Conservation (phyloP, 2,329 filamentous ascomycete species). For the Fusarium paranaense region DNA sequence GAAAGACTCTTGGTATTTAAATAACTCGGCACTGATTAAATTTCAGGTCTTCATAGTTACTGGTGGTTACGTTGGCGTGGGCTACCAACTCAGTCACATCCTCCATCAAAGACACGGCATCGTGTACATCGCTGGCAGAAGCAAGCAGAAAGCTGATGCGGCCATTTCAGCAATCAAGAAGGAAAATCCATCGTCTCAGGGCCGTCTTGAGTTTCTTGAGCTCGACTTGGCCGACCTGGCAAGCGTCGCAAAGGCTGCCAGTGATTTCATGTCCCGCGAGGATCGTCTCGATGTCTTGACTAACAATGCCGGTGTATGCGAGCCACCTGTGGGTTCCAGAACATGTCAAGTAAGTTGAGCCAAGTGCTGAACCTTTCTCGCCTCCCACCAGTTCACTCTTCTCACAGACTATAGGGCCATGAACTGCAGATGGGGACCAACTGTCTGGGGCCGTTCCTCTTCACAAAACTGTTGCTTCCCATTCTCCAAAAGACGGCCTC, state of each 20-base stretch:
- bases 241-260: constrained; percentile 9
- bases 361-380: not conserved
- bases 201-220: constrained; percentile 13
- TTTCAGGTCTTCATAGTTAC: constrained; percentile 32
- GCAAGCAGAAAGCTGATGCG: constrained; percentile 4
- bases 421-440: constrained; percentile 36
- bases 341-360: constrained; percentile 9
- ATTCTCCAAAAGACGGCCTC: constrained; percentile 9
- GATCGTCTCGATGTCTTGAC: constrained; percentile 24
- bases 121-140: constrained; percentile 34
- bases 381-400: not conserved
- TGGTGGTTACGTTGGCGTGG: constrained; percentile 32
- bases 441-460: constrained; percentile 24
- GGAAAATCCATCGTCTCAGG: not conserved
- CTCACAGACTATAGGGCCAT: constrained; percentile 1
- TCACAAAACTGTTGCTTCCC: constrained; percentile 29
- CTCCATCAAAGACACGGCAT: constrained; percentile 17
- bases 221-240: constrained; percentile 24
- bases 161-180: constrained; percentile 7
- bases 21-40: too few species aligned
- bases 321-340: constrained; percentile 18
- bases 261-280: constrained; percentile 17
- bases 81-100: constrained; percentile 24
- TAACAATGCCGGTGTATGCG: constrained; percentile 34
- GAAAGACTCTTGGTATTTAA: too few species aligned